phyloP scores from a whole-genome alignment of 148 eudicot genomes.

The Talinum fruticosum region DNA sequence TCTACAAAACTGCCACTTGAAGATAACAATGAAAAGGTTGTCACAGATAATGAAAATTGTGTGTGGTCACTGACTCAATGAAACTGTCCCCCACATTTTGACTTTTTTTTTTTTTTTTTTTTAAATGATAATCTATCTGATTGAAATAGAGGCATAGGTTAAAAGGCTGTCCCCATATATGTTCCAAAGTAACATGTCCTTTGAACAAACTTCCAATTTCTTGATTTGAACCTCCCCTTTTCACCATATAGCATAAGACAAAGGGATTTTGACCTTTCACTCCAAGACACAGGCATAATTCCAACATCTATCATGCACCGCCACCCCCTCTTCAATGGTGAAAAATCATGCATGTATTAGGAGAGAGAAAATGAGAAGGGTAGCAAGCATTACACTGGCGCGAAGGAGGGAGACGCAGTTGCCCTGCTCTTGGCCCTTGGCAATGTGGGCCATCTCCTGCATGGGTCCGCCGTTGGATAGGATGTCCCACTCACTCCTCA shows the following conservation, averaged over 20 bases:
- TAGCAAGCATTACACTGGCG: slow-evolving; percentile 50
- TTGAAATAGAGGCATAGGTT: slow-evolving; percentile 21
- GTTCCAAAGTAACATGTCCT: slow-evolving; percentile 30
- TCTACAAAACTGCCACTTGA: slow-evolving; percentile 9
- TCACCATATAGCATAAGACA: slow-evolving; percentile 12
- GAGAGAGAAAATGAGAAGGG: neutral
- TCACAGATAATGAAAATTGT: neutral
- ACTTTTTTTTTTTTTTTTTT: slow-evolving; percentile 24
- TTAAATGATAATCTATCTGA: slow-evolving; percentile 16
- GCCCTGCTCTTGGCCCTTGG: slow-evolving; percentile 94
- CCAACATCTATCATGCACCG: neutral
- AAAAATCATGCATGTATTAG: neutral
- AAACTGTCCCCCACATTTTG: slow-evolving; percentile 25
- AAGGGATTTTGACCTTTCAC: slow-evolving; percentile 36
- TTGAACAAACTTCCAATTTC: slow-evolving; percentile 31
- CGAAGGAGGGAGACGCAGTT: slow-evolving; percentile 93
- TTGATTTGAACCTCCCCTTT: slow-evolving; percentile 29
- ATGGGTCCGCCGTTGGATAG: slow-evolving; percentile 93
- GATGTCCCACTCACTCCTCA: slow-evolving; percentile 89
- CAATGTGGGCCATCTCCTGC: slow-evolving; percentile 96
- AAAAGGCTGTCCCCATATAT: slow-evolving; percentile 30
- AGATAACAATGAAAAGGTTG: neutral
- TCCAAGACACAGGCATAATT: slow-evolving; percentile 29
- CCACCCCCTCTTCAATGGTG: neutral
- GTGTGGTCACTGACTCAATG: slow-evolving; percentile 30